phyloP scores from a whole-genome alignment of 2,329 filamentous ascomycete species.

The Epichloe gansuensis region DNA sequence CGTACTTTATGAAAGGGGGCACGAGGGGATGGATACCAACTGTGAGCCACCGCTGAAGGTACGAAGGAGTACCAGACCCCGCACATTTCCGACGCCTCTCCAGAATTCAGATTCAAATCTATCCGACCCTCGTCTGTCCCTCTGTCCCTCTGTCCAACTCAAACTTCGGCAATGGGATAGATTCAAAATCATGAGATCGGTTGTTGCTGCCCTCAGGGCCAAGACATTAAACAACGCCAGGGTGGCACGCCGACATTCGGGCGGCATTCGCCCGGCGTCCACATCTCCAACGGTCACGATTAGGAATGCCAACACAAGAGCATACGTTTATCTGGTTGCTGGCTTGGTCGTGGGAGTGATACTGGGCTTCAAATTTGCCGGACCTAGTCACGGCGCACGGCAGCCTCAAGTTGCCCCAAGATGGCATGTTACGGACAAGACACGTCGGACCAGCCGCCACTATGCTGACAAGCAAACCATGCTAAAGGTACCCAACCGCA shows the following conservation, averaged over 20 bases:
- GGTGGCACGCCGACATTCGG: not conserved
- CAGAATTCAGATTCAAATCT: not conserved
- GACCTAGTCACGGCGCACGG: not conserved
- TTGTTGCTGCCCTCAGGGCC: not conserved
- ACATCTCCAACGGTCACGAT: not conserved
- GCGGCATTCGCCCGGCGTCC: not conserved
- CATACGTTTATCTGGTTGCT: not conserved
- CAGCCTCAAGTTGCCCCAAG: conserved; percentile 1
- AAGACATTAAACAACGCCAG: not conserved
- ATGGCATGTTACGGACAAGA: conserved; percentile 6
- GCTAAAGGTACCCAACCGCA: conserved; percentile 8
- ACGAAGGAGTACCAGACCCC: conserved; percentile 22
- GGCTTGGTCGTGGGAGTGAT: not conserved
- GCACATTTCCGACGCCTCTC: not conserved
- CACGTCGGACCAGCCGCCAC: not conserved
- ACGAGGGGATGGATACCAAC: conserved; percentile 13
- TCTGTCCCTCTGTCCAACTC: not conserved
- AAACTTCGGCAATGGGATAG: too few species aligned
- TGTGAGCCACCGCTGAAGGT: conserved; percentile 21
- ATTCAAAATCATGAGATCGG: not conserved
- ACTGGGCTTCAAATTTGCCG: not conserved
- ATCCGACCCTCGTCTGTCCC: not conserved
- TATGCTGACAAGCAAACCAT: conserved; percentile 15
- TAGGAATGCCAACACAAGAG: not conserved
- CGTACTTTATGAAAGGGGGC: conserved; percentile 20